Percentiles rank a stretch among this genome's conserved stretches.
Evolutionary conservation across 208 protist genomes (phyloP).

Genomic region (Wallacemonas sp.): DNA sequence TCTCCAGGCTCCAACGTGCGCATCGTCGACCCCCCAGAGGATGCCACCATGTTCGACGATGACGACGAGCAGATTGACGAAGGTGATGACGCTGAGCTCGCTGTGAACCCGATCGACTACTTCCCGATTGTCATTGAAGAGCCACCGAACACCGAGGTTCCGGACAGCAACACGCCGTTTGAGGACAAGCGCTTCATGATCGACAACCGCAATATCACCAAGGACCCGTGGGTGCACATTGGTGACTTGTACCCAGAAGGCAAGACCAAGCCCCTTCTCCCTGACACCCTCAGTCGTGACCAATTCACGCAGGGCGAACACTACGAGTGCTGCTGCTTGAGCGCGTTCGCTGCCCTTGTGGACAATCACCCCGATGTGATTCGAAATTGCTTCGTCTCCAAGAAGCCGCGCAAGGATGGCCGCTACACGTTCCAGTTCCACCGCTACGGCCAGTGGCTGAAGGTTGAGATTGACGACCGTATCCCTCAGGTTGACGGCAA

Average conservation of each 20-base stretch:
- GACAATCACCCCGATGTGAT: conserved; percentile 53
- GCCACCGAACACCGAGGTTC: conserved; percentile 21
- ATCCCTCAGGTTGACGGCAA: conserved; percentile 44
- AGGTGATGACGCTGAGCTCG: conserved; percentile 26
- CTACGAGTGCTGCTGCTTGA: conserved; percentile 56
- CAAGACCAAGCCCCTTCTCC: conserved; percentile 58
- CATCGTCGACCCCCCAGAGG: conserved; percentile 42
- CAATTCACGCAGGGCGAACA: conserved; percentile 59
- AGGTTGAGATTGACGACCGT: conserved; percentile 73
- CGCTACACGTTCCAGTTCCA: conserved; percentile 75
- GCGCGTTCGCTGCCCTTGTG: conserved; percentile 41
- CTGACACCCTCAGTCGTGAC: conserved; percentile 42
- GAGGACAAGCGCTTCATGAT: conserved; percentile 37
- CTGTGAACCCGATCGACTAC: conserved; percentile 52
- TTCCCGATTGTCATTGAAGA: conserved; percentile 28
- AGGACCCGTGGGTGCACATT: conserved; percentile 42
- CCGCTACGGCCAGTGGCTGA: conserved; percentile 60
- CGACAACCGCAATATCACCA: conserved; percentile 25
- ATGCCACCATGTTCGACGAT: conserved; percentile 38
- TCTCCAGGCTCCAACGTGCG: conserved; percentile 18
- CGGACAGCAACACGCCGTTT: conserved; percentile 33
- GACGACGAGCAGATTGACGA: conserved; percentile 50
- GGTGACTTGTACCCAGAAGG: conserved; percentile 65
- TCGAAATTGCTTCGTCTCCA: conserved; percentile 53
- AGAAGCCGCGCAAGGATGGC: conserved; percentile 52